Base-by-base conservation (phyloP, 371 early-diverging fungal species). In the Haplosporangium sp. region DNA sequence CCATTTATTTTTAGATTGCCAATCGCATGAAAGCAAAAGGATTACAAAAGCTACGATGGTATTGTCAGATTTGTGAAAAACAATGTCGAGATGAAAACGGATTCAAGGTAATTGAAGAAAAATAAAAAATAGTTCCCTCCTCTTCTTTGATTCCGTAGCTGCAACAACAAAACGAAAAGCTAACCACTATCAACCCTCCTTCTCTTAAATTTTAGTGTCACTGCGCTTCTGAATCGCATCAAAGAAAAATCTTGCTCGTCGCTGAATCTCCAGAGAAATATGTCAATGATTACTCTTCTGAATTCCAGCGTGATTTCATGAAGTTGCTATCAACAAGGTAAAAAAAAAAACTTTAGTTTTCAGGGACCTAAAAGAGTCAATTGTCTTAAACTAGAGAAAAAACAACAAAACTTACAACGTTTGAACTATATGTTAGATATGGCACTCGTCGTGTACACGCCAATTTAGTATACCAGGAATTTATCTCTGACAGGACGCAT, bases 11-110 rank as follows among this genome's bases (percentile, higher is more conserved):
- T 50, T 70, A 81, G 82, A 88, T 95, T 67, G 95, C 92, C 63
- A 95, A 95, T 76, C 86, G 92, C 61, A 95, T 95, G 79, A 96
- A 95, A 84, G 84, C 97, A 44, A 98, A 98, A 82, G 99, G 99
- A 27, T 92, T 98, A 66, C 94, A 96, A 69, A 94, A 95, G 74
- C 88, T 98, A 63, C 89, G 95, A 69, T 98, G 95, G 91, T 96
- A 93, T 71, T 98, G 98, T 82, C 96, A 97, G 84, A 94, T 96
- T 86, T 97, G 97, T 77, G 92, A 97, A 76, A 96, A 95, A 76
- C 93, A 93, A 76, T 95, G 95, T 66, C 88, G 96, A 62, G 98
- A 98, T 84, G 97, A 96, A 78, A 97, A 97, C 84, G 99, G 99
- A 9, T 98, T 96, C 88, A 96, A 97, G 83, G 87, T 85, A 75